phyloP scores from a whole-genome alignment of 176 grass and related monocot species.

The Carex kokanica region DNA sequence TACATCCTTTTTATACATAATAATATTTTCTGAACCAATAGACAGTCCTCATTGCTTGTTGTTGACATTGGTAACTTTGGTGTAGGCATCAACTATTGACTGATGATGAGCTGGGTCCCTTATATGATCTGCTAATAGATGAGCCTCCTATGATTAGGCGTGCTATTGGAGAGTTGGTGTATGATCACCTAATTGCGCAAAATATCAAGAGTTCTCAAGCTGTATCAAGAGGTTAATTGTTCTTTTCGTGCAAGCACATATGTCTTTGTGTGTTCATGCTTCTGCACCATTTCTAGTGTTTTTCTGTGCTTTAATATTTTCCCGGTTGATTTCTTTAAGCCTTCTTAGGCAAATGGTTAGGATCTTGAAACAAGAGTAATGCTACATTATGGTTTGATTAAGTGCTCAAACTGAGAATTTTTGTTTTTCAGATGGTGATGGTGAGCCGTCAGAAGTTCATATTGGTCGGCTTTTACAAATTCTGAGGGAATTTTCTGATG shows the following conservation, averaged over 20 bases:
- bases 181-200: constrained; percentile 94
- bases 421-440: constrained; percentile 56
- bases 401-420: constrained; percentile 18
- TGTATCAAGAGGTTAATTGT: constrained; percentile 46
- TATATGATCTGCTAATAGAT: constrained; percentile 98
- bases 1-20: not conserved
- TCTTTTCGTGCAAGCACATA: not conserved
- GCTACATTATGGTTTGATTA: constrained; percentile 12
- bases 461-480: constrained; percentile 92
- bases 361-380: constrained; percentile 2
- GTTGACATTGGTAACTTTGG: constrained; percentile 9
- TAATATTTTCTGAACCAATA: constrained; percentile 1
- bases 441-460: constrained; percentile 81
- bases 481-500: constrained; percentile 90
- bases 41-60: not conserved
- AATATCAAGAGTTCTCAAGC: constrained; percentile 83
- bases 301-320: not conserved
- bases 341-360: not conserved
- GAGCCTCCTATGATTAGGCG: constrained; percentile 96
- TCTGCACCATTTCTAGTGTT: not conserved
- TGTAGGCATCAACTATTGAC: constrained; percentile 95
- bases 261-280: not conserved
- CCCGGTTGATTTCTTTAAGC: not conserved
- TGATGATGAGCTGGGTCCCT: constrained; percentile 89
- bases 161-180: constrained; percentile 97